A percentile compares a stretch with the other conserved stretches of the same genome.
Conservation (phyloP, 2,329 filamentous ascomycete species). For the Colletotrichum liriopes region DNA sequence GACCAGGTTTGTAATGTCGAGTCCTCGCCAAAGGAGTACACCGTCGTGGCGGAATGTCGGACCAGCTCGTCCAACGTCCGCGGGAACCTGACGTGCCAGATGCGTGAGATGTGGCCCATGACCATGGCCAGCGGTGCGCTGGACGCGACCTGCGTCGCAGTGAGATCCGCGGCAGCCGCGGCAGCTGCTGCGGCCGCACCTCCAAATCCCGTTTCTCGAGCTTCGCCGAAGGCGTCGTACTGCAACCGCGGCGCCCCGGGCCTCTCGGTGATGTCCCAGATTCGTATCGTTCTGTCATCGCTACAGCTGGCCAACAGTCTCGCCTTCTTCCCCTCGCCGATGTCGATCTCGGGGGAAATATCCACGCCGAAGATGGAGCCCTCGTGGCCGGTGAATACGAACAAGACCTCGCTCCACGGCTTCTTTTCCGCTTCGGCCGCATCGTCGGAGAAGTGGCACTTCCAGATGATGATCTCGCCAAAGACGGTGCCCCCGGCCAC, state of each 20-base stretch:
- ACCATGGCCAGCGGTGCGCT: conserved; percentile 74
- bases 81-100: conserved; percentile 87
- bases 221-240: conserved; percentile 50
- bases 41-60: conserved; percentile 54
- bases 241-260: conserved; percentile 44
- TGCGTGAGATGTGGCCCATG: conserved; percentile 91
- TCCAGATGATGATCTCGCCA: conserved; percentile 94
- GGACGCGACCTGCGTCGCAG: conserved; percentile 48
- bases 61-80: conserved; percentile 44
- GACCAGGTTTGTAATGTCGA: conserved; percentile 82
- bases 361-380: conserved; percentile 94
- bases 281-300: conserved; percentile 89
- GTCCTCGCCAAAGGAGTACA: conserved; percentile 91
- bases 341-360: conserved; percentile 74
- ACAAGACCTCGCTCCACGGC: conserved; percentile 61
- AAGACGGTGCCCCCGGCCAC: conserved; percentile 94
- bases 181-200: conserved; percentile 52
- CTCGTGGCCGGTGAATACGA: conserved; percentile 80
- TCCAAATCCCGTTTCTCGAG: conserved; percentile 74
- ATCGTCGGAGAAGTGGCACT: conserved; percentile 64
- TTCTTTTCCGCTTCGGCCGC: conserved; percentile 24
- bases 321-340: conserved; percentile 56
- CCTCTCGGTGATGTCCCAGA: conserved; percentile 85
- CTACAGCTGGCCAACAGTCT: conserved; percentile 92
- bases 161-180: conserved; percentile 48